Evolutionary conservation across 2,329 filamentous ascomycete genomes (phyloP).

Genomic region (Pseudocercospora ulei): DNA sequence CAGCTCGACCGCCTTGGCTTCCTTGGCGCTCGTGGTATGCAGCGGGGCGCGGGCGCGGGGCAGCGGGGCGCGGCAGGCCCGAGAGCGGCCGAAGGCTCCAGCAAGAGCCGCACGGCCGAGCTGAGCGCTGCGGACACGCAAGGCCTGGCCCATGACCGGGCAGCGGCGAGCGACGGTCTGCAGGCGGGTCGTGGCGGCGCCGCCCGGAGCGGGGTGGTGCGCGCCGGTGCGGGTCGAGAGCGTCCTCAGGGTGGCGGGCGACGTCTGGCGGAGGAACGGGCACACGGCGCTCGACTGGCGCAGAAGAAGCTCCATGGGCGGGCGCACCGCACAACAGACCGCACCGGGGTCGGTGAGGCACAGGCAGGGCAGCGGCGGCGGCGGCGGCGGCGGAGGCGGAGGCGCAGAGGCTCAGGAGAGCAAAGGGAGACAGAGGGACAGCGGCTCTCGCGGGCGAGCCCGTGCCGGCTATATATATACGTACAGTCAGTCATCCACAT

Average conservation of each 20-base stretch:
- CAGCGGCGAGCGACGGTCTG: constrained; percentile 90
- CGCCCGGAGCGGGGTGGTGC: constrained; percentile 57
- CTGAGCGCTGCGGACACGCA: constrained; percentile 59
- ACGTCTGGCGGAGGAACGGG: constrained; percentile 91
- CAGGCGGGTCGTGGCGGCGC: constrained; percentile 91
- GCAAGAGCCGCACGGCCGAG: constrained; percentile 40
- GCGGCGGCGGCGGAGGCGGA: not conserved
- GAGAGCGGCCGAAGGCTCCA: constrained; percentile 43
- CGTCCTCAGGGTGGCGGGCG: constrained; percentile 79
- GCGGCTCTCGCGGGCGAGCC: constrained; percentile 8
- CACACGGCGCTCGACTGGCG: constrained; percentile 95
- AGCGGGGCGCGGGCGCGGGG: constrained; percentile 64
- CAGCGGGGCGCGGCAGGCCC: constrained; percentile 43
- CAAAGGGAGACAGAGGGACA: not conserved
- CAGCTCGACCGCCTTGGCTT: constrained; percentile 66
- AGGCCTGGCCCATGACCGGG: constrained; percentile 96
- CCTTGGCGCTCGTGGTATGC: constrained; percentile 68
- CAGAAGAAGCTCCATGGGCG: constrained; percentile 84
- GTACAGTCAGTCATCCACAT: no score
- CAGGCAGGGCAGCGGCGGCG: not conserved
- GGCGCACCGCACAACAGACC: no score
- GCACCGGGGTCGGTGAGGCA: no score
- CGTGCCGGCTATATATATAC: no score
- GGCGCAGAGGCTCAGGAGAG: not conserved
- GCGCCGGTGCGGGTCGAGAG: constrained; percentile 65